Evolutionary conservation across 495 filamentous ascomycete species (phyloP).

Genomic region (Tuber melanosporum): DNA sequence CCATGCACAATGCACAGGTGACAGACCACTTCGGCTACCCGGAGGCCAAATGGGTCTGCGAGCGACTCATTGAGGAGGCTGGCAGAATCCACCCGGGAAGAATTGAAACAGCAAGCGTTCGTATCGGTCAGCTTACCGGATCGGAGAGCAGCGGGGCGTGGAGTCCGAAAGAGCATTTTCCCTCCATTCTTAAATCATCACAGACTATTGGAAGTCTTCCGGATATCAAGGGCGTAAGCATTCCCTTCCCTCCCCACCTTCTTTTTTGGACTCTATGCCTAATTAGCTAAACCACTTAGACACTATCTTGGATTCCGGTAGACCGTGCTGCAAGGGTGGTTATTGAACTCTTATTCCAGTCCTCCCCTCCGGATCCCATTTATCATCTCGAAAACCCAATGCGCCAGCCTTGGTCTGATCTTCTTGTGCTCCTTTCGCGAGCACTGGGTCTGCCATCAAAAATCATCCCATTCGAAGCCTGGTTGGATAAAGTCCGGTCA

Average conservation of each 20-base stretch:
- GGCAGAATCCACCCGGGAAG: conserved; percentile 29
- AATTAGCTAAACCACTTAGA: conserved; percentile 30
- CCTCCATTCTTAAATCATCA: conserved; percentile 43
- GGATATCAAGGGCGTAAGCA: conserved; percentile 43
- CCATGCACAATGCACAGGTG: conserved; percentile 45
- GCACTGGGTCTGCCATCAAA: conserved; percentile 30
- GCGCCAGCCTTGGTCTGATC: conserved; percentile 43
- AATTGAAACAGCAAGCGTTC: conserved; percentile 46
- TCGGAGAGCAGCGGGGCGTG: conserved; percentile 54
- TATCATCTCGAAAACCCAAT: conserved; percentile 46
- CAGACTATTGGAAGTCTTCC: conserved; percentile 44
- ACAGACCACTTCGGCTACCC: conserved; percentile 53
- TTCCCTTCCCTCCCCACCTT: background rate
- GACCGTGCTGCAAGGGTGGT: conserved; percentile 42
- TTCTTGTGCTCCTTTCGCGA: conserved; percentile 35
- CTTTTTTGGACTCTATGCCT: background rate
- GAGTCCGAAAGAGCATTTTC: conserved; percentile 48
- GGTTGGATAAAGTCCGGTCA: conserved; percentile 37
- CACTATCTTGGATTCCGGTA: conserved; percentile 46
- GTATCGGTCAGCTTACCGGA: conserved; percentile 57
- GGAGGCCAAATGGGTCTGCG: conserved; percentile 57
- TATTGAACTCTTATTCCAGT: conserved; percentile 41
- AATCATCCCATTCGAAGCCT: conserved; percentile 41
- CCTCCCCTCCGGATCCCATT: conserved; percentile 23
- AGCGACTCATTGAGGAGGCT: conserved; percentile 48